Percentiles rank a stretch among this genome's conserved stretches.
Evolutionary conservation across 805 yeast species (phyloP).

Genomic region (Sugiyamaella americana): DNA sequence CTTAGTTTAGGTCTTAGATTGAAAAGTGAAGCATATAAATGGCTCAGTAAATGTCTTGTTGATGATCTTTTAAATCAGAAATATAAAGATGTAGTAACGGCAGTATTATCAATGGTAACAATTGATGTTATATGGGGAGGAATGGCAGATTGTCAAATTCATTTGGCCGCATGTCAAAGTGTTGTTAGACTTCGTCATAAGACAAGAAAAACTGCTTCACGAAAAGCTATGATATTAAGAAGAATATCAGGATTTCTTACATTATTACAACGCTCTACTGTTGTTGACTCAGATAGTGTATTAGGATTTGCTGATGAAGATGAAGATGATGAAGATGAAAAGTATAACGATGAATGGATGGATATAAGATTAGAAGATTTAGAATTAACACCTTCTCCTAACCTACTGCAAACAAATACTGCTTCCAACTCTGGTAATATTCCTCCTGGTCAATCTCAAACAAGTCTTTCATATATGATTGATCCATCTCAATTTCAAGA

Average conservation of each 20-base stretch:
- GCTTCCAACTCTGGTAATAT: not conserved
- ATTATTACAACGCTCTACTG: conserved; percentile 71
- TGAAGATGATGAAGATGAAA: conserved; percentile 15
- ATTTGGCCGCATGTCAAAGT: conserved; percentile 69
- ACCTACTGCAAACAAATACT: not conserved
- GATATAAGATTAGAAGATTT: conserved; percentile 24
- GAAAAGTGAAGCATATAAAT: conserved; percentile 66
- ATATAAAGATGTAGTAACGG: conserved; percentile 78
- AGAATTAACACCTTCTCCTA: conserved; percentile 10
- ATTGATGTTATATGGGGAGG: conserved; percentile 89
- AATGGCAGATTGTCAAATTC: conserved; percentile 75
- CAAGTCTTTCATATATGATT: conserved; percentile 20
- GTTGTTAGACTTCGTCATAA: conserved; percentile 65
- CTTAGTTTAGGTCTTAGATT: conserved; percentile 66
- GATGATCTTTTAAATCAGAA: conserved; percentile 50
- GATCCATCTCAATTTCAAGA: conserved; percentile 23
- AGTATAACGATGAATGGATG: conserved; percentile 22
- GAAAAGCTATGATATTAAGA: conserved; percentile 73
- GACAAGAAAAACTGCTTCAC: conserved; percentile 56
- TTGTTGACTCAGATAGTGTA: conserved; percentile 28
- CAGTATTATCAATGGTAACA: conserved; percentile 78
- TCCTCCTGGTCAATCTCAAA: conserved; percentile 6
- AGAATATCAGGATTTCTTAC: conserved; percentile 71
- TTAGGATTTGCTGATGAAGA: conserved; percentile 17
- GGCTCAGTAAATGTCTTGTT: conserved; percentile 53